Percentiles rank a stretch among this genome's conserved stretches.
phyloP scores from a whole-genome alignment of 1,139 yeast species.

The Debaryomycetaceae sp. region DNA sequence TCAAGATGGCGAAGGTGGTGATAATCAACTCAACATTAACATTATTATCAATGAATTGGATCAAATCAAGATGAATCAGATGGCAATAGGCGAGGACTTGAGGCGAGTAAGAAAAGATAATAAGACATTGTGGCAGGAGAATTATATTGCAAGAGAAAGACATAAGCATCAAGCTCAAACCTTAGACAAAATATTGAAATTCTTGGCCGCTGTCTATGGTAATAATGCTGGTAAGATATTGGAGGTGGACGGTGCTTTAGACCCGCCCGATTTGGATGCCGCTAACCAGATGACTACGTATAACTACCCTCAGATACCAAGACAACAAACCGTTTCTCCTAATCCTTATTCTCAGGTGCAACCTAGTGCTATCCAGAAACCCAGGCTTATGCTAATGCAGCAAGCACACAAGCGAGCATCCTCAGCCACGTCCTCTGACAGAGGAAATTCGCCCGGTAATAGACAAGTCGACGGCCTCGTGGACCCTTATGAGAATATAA shows the following conservation, averaged over 20 bases:
- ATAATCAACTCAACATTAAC: constrained; percentile 45
- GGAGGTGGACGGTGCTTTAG: constrained; percentile 23
- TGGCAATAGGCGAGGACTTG: constrained; percentile 78
- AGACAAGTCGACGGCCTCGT: constrained; percentile 38
- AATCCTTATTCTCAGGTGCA: constrained; percentile 8
- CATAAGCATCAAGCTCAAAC: constrained; percentile 85
- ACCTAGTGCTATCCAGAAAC: constrained; percentile 27
- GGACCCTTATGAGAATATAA: constrained; percentile 26
- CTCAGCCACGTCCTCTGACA: constrained; percentile 4
- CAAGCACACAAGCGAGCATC: constrained; percentile 27
- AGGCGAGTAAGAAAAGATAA: constrained; percentile 82
- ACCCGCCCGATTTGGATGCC: constrained; percentile 5
- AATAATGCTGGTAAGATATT: constrained; percentile 50
- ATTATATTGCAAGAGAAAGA: constrained; percentile 76
- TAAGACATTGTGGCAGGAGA: constrained; percentile 87
- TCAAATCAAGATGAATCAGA: constrained; percentile 70
- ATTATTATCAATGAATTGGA: constrained; percentile 70
- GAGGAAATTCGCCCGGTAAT: background rate
- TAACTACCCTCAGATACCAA: constrained; percentile 3
- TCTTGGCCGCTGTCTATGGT: constrained; percentile 81
- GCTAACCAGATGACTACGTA: constrained; percentile 16
- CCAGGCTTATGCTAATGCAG: constrained; percentile 43
- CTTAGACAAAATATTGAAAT: constrained; percentile 80
- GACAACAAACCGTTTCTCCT: constrained; percentile 7
- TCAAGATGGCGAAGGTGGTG: constrained; percentile 43